Percentiles rank a stretch among this genome's conserved stretches.
These are phyloP conservation scores for Mortierella claussenii DNA, from an alignment of 192 early-diverging fungal species.

Conservation along the genomic window DNA sequence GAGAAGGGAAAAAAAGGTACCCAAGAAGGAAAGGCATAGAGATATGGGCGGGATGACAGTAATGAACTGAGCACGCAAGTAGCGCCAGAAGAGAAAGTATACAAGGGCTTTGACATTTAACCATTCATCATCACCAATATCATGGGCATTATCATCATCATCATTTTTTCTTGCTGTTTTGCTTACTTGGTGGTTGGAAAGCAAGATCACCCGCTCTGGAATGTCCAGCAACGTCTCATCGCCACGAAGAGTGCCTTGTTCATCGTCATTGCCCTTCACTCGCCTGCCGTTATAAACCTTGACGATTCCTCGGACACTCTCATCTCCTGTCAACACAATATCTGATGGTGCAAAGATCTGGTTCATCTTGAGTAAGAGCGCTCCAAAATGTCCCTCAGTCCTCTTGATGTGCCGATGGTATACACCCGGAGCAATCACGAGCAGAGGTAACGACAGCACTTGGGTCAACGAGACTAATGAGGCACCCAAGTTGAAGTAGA, in stretches of 20 bases:
- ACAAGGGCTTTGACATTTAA: too few relatives aligned
- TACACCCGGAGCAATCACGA: conserved; percentile 31
- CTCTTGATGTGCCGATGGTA: conserved; percentile 52
- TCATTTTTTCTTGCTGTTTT: not conserved
- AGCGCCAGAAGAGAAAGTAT: too few relatives aligned
- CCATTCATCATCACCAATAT: too few relatives aligned
- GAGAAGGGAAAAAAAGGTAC: too few relatives aligned
- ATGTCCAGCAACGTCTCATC: conserved; percentile 52
- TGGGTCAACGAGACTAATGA: conserved; percentile 48
- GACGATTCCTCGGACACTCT: conserved; percentile 41
- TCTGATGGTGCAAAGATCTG: conserved; percentile 64
- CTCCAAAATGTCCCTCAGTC: conserved; percentile 55
- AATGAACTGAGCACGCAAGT: too few relatives aligned
- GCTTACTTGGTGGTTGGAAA: conserved; percentile 69
- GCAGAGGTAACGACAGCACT: conserved; percentile 39
- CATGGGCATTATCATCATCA: too few relatives aligned
- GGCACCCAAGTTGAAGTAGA: conserved; percentile 42
- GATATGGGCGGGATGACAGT: too few relatives aligned
- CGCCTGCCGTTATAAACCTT: conserved; percentile 21
- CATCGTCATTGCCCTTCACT: conserved; percentile 28
- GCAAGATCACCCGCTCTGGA: conserved; percentile 59
- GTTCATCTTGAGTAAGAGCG: conserved; percentile 58
- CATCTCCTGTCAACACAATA: conserved; percentile 59
- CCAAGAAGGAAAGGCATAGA: too few relatives aligned
- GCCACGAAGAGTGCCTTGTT: conserved; percentile 8